phyloP scores from a whole-genome alignment of 140 eudicot genomes.

The Stevia rebaudiana region DNA sequence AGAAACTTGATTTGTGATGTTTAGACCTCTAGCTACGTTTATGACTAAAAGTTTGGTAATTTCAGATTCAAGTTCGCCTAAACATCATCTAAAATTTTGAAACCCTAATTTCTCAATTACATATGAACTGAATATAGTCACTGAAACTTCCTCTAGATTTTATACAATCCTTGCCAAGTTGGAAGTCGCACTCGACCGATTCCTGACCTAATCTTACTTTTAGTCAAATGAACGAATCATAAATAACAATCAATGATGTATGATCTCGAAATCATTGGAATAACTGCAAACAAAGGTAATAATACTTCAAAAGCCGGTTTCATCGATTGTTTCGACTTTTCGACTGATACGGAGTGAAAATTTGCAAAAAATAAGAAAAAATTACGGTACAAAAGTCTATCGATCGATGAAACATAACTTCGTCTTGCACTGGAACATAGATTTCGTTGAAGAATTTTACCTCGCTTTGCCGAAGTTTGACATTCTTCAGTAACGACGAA shows the following conservation, averaged over 20 bases:
- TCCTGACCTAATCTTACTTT: slow-evolving; percentile 14
- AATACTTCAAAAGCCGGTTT: background rate
- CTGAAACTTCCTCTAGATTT: background rate
- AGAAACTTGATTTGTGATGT: too few species aligned
- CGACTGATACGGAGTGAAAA: background rate
- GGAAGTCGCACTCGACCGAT: background rate
- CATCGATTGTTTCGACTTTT: background rate
- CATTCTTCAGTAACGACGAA: slow-evolving; percentile 10
- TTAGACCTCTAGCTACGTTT: background rate
- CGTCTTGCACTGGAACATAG: background rate
- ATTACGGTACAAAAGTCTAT: background rate
- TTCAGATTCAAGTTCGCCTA: background rate
- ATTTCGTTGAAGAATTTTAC: slow-evolving; percentile 9
- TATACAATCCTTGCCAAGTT: background rate
- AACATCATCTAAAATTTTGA: background rate
- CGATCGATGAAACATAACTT: background rate
- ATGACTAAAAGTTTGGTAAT: background rate
- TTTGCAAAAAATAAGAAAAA: background rate
- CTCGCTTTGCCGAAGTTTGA: slow-evolving; percentile 13
- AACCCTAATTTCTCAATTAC: slow-evolving; percentile 1
- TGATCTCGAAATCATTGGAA: background rate
- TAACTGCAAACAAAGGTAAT: background rate
- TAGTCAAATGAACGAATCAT: background rate
- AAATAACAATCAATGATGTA: background rate
- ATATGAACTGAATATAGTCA: background rate